Conservation (phyloP, 805 yeast genomes). For the Yarrowia divulgata region DNA sequence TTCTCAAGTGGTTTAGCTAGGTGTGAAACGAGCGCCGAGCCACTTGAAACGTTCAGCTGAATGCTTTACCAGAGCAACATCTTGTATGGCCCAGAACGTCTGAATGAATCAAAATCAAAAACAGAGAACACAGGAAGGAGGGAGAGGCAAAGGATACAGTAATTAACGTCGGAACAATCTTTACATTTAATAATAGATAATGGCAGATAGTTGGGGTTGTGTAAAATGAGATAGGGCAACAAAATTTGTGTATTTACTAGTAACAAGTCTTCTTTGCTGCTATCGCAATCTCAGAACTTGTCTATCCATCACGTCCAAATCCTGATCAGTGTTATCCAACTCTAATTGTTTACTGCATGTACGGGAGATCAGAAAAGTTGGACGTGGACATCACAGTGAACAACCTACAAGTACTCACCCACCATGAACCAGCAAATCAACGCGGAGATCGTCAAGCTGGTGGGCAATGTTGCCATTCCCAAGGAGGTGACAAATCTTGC, state of each 20-base stretch:
- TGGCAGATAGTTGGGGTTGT: neutral
- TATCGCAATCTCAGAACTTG: no score
- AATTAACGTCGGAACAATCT: slow-evolving; percentile 30
- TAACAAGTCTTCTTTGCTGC: no score
- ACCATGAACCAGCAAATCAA: slow-evolving; percentile 22
- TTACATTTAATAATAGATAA: slow-evolving; percentile 14
- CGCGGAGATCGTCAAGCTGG: slow-evolving; percentile 21
- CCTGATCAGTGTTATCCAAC: slow-evolving; percentile 6
- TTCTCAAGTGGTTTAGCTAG: slow-evolving; percentile 69
- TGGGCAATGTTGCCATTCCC: slow-evolving; percentile 5
- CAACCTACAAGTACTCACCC: neutral
- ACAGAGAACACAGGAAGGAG: neutral
- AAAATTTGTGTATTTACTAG: no score
- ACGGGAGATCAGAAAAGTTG: neutral
- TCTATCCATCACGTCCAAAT: no score
- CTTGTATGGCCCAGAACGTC: no score
- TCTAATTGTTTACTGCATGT: neutral
- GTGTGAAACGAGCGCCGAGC: neutral
- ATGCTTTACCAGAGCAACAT: no score
- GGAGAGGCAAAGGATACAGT: neutral
- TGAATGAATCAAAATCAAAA: neutral
- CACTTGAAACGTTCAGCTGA: no score
- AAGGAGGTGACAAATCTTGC: slow-evolving; percentile 5
- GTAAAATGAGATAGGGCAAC: no score
- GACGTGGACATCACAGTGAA: neutral